Conservation (phyloP, 257 asterid genomes). For the Penstemon eatonii region DNA sequence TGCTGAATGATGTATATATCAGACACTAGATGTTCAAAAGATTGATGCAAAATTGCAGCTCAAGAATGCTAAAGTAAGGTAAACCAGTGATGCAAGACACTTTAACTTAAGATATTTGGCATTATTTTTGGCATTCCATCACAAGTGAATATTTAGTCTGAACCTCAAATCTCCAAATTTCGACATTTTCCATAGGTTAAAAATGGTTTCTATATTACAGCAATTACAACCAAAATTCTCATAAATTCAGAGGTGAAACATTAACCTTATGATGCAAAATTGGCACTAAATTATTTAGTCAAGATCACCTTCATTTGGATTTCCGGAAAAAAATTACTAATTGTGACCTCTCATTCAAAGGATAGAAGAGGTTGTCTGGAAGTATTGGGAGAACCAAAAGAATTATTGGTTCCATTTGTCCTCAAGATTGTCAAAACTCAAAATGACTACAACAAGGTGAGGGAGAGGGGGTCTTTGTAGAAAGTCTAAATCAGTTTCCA, state of each 20-base stretch:
- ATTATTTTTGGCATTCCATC: background rate
- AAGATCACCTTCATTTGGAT: background rate
- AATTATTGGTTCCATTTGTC: background rate
- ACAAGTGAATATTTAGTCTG: background rate
- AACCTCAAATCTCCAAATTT: background rate
- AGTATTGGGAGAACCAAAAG: background rate
- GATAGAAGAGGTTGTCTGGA: background rate
- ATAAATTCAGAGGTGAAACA: background rate
- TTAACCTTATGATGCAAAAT: background rate
- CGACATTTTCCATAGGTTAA: background rate
- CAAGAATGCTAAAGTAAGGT: background rate
- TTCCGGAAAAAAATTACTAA: background rate
- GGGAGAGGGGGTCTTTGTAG: background rate
- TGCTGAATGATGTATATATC: background rate
- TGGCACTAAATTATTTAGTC: background rate
- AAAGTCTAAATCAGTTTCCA: background rate
- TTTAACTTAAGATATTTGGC: background rate
- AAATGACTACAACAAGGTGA: background rate
- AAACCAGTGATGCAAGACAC: background rate
- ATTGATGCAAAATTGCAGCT: background rate
- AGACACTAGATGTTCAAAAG: background rate
- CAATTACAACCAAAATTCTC: background rate
- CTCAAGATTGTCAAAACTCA: background rate
- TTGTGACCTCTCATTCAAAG: background rate
- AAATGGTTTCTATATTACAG: background rate